These are phyloP conservation scores for Isatis tinctoria DNA, from an alignment of 345 rosid species.

Conservation along the genomic window DNA sequence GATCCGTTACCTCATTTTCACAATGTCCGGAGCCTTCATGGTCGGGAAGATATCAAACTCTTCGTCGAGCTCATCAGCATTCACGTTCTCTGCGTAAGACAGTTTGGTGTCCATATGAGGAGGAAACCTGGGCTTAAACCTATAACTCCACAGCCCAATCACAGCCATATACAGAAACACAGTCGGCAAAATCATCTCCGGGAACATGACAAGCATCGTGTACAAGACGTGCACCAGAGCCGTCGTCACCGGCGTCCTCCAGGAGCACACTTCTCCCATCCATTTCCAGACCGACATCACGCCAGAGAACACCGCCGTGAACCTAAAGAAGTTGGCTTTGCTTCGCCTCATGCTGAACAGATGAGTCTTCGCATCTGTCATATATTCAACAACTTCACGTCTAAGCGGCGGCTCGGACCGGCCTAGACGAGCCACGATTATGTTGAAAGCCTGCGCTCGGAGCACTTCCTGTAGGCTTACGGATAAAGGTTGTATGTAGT, in stretches of 20 bases:
- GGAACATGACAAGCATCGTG: constrained; percentile 33
- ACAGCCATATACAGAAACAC: constrained; percentile 40
- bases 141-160: constrained; percentile 36
- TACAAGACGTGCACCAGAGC: constrained; percentile 33
- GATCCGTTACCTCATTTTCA: constrained; percentile 45
- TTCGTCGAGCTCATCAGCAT: constrained; percentile 84
- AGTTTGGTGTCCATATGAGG: constrained; percentile 86
- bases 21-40: constrained; percentile 37
- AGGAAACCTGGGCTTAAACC: constrained; percentile 47
- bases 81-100: constrained; percentile 54
- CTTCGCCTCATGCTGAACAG: constrained; percentile 53
- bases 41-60: constrained; percentile 90
- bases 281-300: constrained; percentile 33
- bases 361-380: constrained; percentile 33
- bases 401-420: constrained; percentile 54
- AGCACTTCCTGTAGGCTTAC: constrained; percentile 30
- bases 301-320: constrained; percentile 31
- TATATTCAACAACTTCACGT: constrained; percentile 48
- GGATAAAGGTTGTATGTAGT: constrained; percentile 40
- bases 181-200: constrained; percentile 40
- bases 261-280: constrained; percentile 43
- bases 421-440: constrained; percentile 31
- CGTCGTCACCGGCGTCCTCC: constrained; percentile 46
- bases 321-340: constrained; percentile 49
- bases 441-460: constrained; percentile 31